These are phyloP conservation scores for Neospermospora avenae DNA, from an alignment of 2,329 filamentous ascomycete genomes.

Conservation along the genomic window DNA sequence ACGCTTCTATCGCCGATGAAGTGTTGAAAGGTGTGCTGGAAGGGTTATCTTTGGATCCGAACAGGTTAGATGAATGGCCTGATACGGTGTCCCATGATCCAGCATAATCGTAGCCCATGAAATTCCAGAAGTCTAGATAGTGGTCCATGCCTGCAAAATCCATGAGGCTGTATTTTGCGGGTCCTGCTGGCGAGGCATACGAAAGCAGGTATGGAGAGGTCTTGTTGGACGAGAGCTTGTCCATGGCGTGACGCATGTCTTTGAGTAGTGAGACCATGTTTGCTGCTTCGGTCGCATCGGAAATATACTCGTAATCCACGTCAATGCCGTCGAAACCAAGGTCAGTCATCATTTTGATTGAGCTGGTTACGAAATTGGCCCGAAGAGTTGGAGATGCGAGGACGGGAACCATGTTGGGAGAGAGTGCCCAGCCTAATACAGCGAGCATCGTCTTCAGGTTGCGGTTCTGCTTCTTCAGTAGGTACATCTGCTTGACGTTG, in stretches of 20 bases:
- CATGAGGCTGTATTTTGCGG: conserved; percentile 45
- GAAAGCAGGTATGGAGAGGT: conserved; percentile 50
- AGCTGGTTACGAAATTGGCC: conserved; percentile 10
- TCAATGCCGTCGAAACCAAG: conserved; percentile 23
- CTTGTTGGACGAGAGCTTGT: conserved; percentile 43
- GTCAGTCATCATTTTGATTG: conserved; percentile 15
- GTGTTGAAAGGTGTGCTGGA: conserved; percentile 66
- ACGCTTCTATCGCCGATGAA: conserved; percentile 59
- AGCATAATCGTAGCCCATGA: conserved; percentile 65
- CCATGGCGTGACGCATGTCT: conserved; percentile 39
- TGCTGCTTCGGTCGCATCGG: conserved; percentile 10
- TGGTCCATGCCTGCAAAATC: conserved; percentile 45
- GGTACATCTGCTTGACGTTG: conserved; percentile 71
- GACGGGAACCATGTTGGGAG: conserved; percentile 66
- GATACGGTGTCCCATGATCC: conserved; percentile 41
- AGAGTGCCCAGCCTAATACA: conserved; percentile 83
- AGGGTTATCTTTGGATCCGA: conserved; percentile 53
- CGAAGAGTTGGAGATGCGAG: conserved; percentile 54
- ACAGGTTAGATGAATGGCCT: conserved; percentile 67
- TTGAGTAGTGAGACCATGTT: conserved; percentile 38
- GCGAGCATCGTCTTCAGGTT: conserved; percentile 73
- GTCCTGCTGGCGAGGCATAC: conserved; percentile 48
- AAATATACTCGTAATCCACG: conserved; percentile 24
- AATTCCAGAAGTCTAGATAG: conserved; percentile 51
- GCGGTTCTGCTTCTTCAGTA: conserved; percentile 72